A percentile compares a stretch with the other conserved stretches of the same genome.
Evolutionary conservation across 2,329 filamentous ascomycete species (phyloP).

Genomic region (Dactylellina haptotyla): DNA sequence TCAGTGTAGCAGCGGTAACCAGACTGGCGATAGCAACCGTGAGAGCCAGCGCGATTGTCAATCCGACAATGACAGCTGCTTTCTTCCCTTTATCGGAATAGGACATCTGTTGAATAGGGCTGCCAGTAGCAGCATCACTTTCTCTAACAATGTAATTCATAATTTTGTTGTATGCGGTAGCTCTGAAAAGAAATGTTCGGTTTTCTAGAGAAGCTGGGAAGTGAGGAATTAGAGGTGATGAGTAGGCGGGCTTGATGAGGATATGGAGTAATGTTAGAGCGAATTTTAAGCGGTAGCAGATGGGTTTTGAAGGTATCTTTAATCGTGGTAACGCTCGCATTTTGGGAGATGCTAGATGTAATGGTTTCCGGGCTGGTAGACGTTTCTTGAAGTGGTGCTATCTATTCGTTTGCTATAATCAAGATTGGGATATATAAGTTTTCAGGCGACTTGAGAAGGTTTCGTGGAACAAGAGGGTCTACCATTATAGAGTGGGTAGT

Average conservation of each 20-base stretch:
- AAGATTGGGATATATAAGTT: background rate
- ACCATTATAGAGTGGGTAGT: too few relatives aligned
- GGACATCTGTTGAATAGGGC: constrained; percentile 11
- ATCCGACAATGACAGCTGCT: constrained; percentile 20
- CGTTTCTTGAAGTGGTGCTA: background rate
- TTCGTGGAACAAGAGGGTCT: too few relatives aligned
- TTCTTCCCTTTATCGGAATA: background rate
- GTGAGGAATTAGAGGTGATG: constrained; percentile 16
- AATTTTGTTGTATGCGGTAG: constrained; percentile 30
- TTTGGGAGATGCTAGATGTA: background rate
- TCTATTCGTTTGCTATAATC: background rate
- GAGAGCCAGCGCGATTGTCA: constrained; percentile 13
- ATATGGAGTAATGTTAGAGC: background rate
- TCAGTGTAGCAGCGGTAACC: constrained; percentile 43
- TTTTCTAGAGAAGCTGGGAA: background rate
- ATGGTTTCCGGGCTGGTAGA: background rate
- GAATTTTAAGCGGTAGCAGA: background rate
- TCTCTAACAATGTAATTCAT: constrained; percentile 36
- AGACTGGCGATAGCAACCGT: constrained; percentile 35
- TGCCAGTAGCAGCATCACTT: background rate
- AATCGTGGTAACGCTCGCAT: constrained; percentile 2
- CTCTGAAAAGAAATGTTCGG: constrained; percentile 19
- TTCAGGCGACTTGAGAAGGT: background rate
- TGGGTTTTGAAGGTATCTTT: background rate
- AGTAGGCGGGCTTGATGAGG: background rate